Evolutionary conservation across 2,329 filamentous ascomycete genomes (phyloP).

Genomic region (Ophiostoma sp.): DNA sequence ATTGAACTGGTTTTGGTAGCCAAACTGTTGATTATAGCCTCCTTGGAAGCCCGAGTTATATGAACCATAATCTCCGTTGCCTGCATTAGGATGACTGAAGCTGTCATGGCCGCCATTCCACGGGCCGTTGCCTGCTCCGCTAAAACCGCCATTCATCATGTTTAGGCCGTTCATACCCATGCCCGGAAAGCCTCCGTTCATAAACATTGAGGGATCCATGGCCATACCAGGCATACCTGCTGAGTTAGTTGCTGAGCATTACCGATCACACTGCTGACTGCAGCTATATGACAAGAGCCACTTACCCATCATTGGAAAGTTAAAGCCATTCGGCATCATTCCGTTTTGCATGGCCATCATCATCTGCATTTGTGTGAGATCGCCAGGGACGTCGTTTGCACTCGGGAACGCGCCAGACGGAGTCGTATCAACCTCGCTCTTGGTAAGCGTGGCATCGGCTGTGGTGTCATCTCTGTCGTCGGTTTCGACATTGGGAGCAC

Average conservation of each 20-base stretch:
- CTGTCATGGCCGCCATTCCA: conserved; percentile 85
- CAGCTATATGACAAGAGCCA: conserved; percentile 25
- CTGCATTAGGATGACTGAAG: conserved; percentile 81
- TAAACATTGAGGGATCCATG: conserved; percentile 80
- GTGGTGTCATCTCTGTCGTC: neutral
- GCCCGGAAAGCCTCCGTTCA: conserved; percentile 69
- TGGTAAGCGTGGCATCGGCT: neutral
- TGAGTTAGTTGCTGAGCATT: neutral
- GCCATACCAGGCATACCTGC: conserved; percentile 53
- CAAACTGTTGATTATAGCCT: conserved; percentile 76
- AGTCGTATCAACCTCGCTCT: conserved; percentile 30
- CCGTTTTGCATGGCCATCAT: conserved; percentile 72
- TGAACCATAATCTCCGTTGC: conserved; percentile 72
- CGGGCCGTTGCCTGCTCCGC: conserved; percentile 65
- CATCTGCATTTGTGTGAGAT: conserved; percentile 74
- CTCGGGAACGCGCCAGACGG: neutral
- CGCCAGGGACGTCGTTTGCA: conserved; percentile 42
- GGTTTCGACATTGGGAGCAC: conserved; percentile 33
- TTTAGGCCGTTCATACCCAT: conserved; percentile 74
- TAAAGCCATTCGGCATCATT: conserved; percentile 51
- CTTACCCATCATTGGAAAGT: conserved; percentile 83
- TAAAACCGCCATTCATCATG: conserved; percentile 68
- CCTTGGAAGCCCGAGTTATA: conserved; percentile 72
- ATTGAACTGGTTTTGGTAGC: conserved; percentile 69
- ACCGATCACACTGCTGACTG: too few species aligned